Base-by-base conservation (phyloP, 352 stramenopile genomes). In the Plasmopara muralis region DNA sequence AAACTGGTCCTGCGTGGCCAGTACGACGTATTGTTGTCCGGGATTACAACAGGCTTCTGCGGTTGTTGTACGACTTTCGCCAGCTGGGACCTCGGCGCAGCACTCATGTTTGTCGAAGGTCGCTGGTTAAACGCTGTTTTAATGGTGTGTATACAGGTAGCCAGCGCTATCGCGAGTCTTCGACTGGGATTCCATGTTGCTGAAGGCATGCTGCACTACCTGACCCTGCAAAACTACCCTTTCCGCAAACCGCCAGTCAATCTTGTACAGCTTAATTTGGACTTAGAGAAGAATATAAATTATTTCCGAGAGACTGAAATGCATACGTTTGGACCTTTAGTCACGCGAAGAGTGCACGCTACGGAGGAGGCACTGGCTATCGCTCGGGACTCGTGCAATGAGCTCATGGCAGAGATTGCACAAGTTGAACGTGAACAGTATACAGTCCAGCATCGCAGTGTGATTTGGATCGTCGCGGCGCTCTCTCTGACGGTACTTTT, bases 11-110 rank as follows among this genome's bases (percentile, higher is more conserved):
- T 83, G 16, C 64, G 62, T 4, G 62, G 67, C 1, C 64, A 80
- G 43, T 81, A 79, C 29, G 62, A 72, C 4, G 65, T 72, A 47
- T 60, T 81, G 31, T 57, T 83, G 15, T 77, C 66, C 9, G 73
- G 72, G 16, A 37, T 87, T 42, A 85, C 71, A 10, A 85, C 76
- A n/a, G 76, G 76, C 9, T 87, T 87, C 31, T 87, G 76, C 53
- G 76, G 76, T 46, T 78, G 62, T 55, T 85, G 73, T 53, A 87
- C 76, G 28, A 85, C 76, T 4, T 87, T 87, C 38, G 66, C 76
- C 29, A 78, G 66, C 25, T 87, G 76, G 76, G 70, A 83, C 33
- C 47, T 87, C 2, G 62, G 60, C 6, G 69, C 64, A 4, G 69
- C 69, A 4, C 58, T 70, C 34, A 68, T 77, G 64, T 85, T 83